Percentiles rank a stretch among this genome's conserved stretches.
phyloP scores from a whole-genome alignment of 257 asterid genomes.

The Perilla frutescens region DNA sequence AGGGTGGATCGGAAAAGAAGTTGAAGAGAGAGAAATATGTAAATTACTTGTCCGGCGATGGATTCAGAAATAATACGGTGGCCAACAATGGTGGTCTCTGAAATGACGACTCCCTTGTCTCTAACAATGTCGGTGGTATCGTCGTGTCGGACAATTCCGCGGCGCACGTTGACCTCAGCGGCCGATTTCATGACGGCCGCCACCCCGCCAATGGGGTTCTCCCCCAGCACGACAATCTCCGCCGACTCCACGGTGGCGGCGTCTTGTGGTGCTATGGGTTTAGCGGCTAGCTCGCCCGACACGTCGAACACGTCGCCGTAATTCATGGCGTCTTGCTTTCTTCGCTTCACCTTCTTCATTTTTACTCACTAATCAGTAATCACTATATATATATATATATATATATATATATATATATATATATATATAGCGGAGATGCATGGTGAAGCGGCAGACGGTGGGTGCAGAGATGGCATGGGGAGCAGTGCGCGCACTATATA shows the following conservation, averaged over 20 bases:
- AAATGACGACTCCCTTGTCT: conserved; percentile 39
- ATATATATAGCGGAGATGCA: too few species aligned
- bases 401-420: too few species aligned
- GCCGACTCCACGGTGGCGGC: conserved; percentile 59
- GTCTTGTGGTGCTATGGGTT: conserved; percentile 52
- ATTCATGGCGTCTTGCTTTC: conserved; percentile 36
- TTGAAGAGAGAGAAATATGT: background rate
- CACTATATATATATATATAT: too few species aligned
- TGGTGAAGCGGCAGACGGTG: too few species aligned
- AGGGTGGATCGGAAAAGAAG: too few species aligned
- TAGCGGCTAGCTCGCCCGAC: conserved; percentile 50
- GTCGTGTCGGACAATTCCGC: conserved; percentile 40
- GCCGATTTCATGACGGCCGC: conserved; percentile 60
- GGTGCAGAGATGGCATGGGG: too few species aligned
- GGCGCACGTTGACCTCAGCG: conserved; percentile 41
- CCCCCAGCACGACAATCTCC: conserved; percentile 47
- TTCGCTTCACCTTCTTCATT: conserved; percentile 49
- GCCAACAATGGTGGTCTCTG: conserved; percentile 42
- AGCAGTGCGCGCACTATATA: too few species aligned
- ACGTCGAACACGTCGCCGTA: conserved; percentile 61
- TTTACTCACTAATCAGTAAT: background rate
- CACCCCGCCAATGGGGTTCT: conserved; percentile 46
- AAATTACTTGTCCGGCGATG: background rate
- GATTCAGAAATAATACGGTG: conserved; percentile 47
- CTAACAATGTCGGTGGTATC: conserved; percentile 35